Base-by-base conservation (phyloP, 257 asterid species). In the Nyctanthes arbortristis region DNA sequence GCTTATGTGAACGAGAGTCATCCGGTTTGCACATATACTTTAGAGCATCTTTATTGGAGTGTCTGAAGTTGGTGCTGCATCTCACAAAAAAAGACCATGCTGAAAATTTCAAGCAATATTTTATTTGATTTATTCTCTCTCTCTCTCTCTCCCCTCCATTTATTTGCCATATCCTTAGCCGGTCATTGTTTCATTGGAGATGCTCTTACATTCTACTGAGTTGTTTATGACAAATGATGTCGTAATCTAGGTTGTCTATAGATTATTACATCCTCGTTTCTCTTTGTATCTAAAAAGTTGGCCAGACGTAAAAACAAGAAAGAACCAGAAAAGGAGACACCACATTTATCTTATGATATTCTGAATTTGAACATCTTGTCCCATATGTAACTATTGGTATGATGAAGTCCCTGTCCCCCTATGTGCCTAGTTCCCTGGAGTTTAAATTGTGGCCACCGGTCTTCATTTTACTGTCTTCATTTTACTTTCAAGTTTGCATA, bases 1-100 rank as follows among this genome's bases (percentile, higher is more conserved):
- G 25, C 30, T 31, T 74, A 7, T 63, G 49, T 47, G 32, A 20
- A n/a, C n/a, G n/a, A n/a, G n/a, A n/a, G n/a, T n/a, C n/a, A n/a
- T n/a, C n/a, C n/a, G n/a, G n/a, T n/a, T n/a, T n/a, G n/a, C n/a
- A n/a, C n/a, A n/a, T n/a, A n/a, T n/a, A n/a, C n/a, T n/a, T n/a
- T n/a, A n/a, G n/a, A n/a, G n/a, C n/a, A n/a, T n/a, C n/a, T n/a
- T n/a, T n/a, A n/a, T n/a, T n/a, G n/a, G n/a, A n/a, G n/a, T n/a
- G n/a, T n/a, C n/a, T n/a, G n/a, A n/a, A n/a, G n/a, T n/a, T n/a
- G n/a, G n/a, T n/a, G n/a, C n/a, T n/a, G n/a, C n/a, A n/a, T n/a
- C n/a, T n/a, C n/a, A n/a, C n/a, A n/a, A n/a, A n/a, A n/a, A n/a
- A n/a, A n/a, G n/a, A n/a, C n/a, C n/a, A n/a, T n/a, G n/a, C n/a